Percentiles rank a stretch among this genome's conserved stretches.
Evolutionary conservation across 129 eudicot genomes (phyloP).

Genomic region (Kitagawia praeruptora): DNA sequence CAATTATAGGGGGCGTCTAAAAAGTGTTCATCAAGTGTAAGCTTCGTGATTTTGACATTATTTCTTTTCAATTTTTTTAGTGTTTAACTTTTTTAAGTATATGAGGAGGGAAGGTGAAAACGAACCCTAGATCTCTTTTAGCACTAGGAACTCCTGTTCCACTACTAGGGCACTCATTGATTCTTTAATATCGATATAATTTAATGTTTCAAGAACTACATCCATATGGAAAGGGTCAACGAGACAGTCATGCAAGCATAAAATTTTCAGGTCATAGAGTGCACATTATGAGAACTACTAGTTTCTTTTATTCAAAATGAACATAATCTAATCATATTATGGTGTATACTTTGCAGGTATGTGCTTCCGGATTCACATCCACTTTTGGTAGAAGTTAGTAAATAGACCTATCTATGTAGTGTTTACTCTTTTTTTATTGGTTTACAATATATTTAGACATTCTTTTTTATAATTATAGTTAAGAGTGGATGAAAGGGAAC

Average conservation of each 20-base stretch:
- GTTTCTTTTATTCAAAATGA: neutral
- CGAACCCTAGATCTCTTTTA: no score
- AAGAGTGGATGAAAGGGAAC: slow-evolving; percentile 35
- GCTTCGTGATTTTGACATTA: slow-evolving; percentile 7
- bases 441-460: neutral
- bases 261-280: neutral
- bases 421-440: neutral
- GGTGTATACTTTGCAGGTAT: slow-evolving; percentile 24
- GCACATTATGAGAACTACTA: neutral
- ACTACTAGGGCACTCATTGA: no score
- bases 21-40: slow-evolving; percentile 67
- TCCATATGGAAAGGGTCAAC: neutral
- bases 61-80: neutral
- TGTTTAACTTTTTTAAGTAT: no score
- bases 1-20: slow-evolving; percentile 23
- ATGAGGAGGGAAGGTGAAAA: neutral
- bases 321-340: neutral
- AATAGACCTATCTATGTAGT: neutral
- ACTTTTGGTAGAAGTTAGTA: slow-evolving; percentile 37
- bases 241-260: neutral
- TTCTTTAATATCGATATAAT: neutral
- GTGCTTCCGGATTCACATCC: slow-evolving; percentile 59
- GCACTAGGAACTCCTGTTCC: neutral
- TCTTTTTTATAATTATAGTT: slow-evolving; percentile 2
- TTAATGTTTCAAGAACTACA: neutral